Percentiles rank a stretch among this genome's conserved stretches.
These are phyloP conservation scores for Hymenoscyphus scutula DNA, from an alignment of 2,329 filamentous ascomycete genomes.

Conservation along the genomic window DNA sequence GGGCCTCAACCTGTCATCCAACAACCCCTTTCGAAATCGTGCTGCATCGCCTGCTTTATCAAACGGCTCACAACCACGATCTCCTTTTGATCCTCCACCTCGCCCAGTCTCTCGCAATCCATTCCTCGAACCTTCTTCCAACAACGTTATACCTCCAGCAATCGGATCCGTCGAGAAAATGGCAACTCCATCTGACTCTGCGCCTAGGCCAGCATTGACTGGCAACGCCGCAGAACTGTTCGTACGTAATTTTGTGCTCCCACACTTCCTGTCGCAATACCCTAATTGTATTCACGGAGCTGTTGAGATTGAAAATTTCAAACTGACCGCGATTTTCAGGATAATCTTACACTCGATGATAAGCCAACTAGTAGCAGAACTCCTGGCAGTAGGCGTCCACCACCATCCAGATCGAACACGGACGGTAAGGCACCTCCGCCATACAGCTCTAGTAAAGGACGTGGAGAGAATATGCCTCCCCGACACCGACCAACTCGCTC, in stretches of 20 bases:
- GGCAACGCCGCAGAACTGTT: constrained; percentile 69
- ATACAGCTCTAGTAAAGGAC: constrained; percentile 33
- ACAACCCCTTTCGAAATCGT: constrained; percentile 78
- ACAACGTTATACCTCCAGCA: constrained; percentile 16
- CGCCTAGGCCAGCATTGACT: constrained; percentile 42
- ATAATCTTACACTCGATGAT: constrained; percentile 66
- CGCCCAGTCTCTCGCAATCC: constrained; percentile 72
- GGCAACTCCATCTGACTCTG: constrained; percentile 43
- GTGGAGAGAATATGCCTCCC: constrained; percentile 45
- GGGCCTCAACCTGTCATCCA: constrained; percentile 65
- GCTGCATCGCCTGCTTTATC: constrained; percentile 57
- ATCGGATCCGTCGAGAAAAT: constrained; percentile 46
- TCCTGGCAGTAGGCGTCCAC: constrained; percentile 34
- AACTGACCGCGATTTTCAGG: constrained; percentile 48
- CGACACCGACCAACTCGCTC: constrained; percentile 62
- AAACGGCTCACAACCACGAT: constrained; percentile 43
- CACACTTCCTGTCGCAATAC: background rate
- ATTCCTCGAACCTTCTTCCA: constrained; percentile 60
- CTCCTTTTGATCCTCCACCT: constrained; percentile 55
- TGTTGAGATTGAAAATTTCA: constrained; percentile 7
- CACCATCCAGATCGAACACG: constrained; percentile 38
- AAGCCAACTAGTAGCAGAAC: constrained; percentile 42
- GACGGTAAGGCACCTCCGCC: constrained; percentile 44
- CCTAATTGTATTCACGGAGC: background rate
- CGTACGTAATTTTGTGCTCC: constrained; percentile 53